These are phyloP conservation scores for button mushroom (Agaricus bisporus) DNA, from an alignment of 768 basidiomycete species.

Conservation along the genomic window DNA sequence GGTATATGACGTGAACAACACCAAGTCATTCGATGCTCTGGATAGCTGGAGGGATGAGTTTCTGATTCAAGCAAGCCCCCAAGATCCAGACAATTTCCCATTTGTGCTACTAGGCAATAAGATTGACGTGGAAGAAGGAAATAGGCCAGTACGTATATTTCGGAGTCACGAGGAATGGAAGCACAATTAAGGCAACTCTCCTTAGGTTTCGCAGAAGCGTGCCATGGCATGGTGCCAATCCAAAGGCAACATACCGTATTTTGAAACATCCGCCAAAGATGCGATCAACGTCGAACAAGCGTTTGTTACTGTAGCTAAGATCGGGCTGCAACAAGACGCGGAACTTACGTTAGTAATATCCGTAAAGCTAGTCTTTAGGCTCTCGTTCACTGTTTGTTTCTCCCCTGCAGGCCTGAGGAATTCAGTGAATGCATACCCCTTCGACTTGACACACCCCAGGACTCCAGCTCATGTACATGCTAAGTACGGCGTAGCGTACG, in stretches of 20 bases:
- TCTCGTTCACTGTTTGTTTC: background rate
- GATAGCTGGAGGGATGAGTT: conserved; percentile 99
- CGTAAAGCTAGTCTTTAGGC: background rate
- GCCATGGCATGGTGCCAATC: conserved; percentile 99
- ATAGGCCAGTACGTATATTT: conserved; percentile 70
- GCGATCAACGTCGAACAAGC: conserved; percentile 99
- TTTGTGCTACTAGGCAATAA: conserved; percentile 99
- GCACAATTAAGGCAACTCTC: background rate
- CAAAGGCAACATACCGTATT: conserved; percentile 99
- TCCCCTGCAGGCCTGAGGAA: conserved; percentile 3
- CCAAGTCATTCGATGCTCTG: conserved; percentile 96
- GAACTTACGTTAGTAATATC: conserved; percentile 32
- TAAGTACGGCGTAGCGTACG: background rate
- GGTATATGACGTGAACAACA: conserved; percentile 98
- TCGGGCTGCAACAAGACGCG: conserved; percentile 93
- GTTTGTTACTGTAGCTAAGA: conserved; percentile 99
- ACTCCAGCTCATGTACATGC: conserved; percentile 1
- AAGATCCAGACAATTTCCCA: conserved; percentile 99
- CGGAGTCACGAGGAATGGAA: background rate
- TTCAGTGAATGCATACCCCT: conserved; percentile 8
- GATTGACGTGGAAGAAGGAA: conserved; percentile 99
- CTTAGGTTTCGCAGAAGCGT: conserved; percentile 95
- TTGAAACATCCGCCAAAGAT: conserved; percentile 99
- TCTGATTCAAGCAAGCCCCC: conserved; percentile 96
- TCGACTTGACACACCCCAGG: conserved; percentile 8